phyloP scores from a whole-genome alignment of 1,139 yeast species.

The Blastobotrys serpentis region DNA sequence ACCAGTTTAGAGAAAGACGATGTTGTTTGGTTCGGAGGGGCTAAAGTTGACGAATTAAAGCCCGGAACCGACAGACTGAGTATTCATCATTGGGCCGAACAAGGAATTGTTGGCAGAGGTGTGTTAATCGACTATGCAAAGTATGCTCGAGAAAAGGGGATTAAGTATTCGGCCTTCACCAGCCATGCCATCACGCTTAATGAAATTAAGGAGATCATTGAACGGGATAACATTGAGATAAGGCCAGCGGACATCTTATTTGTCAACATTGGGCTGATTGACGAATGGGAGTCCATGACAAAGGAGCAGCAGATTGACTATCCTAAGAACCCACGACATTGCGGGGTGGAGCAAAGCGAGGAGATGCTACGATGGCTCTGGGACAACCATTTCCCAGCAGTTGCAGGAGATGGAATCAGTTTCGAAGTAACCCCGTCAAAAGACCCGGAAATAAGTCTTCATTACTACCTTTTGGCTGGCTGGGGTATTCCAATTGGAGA shows the following conservation, averaged over 20 bases:
- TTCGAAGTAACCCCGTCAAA: constrained; percentile 47
- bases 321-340: constrained; percentile 16
- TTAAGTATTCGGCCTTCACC: constrained; percentile 30
- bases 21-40: constrained; percentile 31
- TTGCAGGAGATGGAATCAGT: constrained; percentile 33
- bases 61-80: constrained; percentile 29
- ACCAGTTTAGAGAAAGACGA: constrained; percentile 17
- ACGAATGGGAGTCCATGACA: constrained; percentile 31
- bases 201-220: constrained; percentile 29
- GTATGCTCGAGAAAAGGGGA: constrained; percentile 31
- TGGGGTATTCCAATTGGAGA: constrained; percentile 25
- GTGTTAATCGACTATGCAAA: constrained; percentile 35
- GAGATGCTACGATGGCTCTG: constrained; percentile 30
- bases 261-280: constrained; percentile 34
- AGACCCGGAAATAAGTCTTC: constrained; percentile 46
- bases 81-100: constrained; percentile 34
- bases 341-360: constrained; percentile 30
- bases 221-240: constrained; percentile 23
- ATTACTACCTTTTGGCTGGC: constrained; percentile 22
- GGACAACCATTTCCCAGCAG: constrained; percentile 33
- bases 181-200: constrained; percentile 27
- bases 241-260: constrained; percentile 34
- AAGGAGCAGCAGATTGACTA: constrained; percentile 16
- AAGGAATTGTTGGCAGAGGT: constrained; percentile 38
- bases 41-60: constrained; percentile 29